Base-by-base conservation (phyloP, 495 filamentous ascomycete species). In the Hypoxylon intermedium region DNA sequence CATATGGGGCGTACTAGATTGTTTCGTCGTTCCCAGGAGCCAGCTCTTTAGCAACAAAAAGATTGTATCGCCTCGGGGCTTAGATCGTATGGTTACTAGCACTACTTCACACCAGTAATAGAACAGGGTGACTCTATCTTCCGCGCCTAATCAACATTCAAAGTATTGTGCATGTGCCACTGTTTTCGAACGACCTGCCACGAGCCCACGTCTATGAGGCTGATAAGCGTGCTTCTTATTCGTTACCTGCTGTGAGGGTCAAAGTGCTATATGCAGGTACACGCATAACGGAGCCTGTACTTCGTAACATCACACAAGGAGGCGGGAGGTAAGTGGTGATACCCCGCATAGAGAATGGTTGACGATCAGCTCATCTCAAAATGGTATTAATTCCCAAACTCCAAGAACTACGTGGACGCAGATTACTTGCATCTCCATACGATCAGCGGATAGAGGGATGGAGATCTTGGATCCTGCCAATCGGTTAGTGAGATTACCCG, bases 61-160 rank as follows among this genome's bases (percentile, higher is more conserved):
- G 33, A 57, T 16, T 42, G 42, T 16, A 53, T 33, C 2, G 60
- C 60, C 60, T 44, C 53, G 26, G 15, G 60, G 59, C 59, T 46
- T 41, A 45, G 58, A 15, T 38, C 48, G 24, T 47, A 53, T 33
- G 24, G 37, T 50, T 50, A 37, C 9, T 45, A 38, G 19, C 37
- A 12, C 7, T 19, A 13, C 28, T 36, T 52, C 24, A 26, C 7
- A 26, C 11, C n/a, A n/a, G 30, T 13, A 11, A 23, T 44, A 18
- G 3, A 36, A 2, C 43, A 36, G 24, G 26, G 1, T 28, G 43
- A 48, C 36, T 2, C 33, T 31, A 41, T 48, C 9, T 6, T 40
- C 9, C 20, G 0, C 16, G 47, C 52, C 36, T 31, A n/a, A 45
- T 9, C 20, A n/a, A n/a, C n/a, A n/a, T n/a, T n/a, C n/a, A n/a